Evolutionary conservation across 1,139 yeast genomes (phyloP).

Genomic region (Geotrichum carabidarum): DNA sequence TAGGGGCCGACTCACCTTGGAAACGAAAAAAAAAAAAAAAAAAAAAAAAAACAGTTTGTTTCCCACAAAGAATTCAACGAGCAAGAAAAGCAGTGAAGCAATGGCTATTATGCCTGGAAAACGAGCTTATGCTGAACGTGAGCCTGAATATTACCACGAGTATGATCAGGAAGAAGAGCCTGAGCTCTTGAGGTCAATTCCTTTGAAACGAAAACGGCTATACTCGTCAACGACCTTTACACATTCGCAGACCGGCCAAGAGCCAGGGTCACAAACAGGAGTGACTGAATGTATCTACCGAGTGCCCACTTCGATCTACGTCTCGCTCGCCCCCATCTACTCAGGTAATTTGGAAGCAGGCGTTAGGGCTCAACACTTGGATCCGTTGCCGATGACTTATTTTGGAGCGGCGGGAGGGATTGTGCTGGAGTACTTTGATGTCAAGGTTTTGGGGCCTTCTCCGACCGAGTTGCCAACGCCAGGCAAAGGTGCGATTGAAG

Average conservation of each 20-base stretch:
- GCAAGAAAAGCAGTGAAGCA: no score
- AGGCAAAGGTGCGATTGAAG: slow-evolving; percentile 38
- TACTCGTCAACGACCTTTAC: neutral
- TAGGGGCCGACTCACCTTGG: no score
- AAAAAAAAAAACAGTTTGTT: no score
- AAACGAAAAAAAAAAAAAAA: no score
- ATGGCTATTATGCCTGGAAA: no score
- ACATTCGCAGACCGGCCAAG: no score
- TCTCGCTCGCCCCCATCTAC: slow-evolving; percentile 81
- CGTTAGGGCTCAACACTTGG: slow-evolving; percentile 78
- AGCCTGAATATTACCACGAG: no score
- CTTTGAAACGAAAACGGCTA: slow-evolving; percentile 15
- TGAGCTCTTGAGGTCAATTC: slow-evolving; percentile 16
- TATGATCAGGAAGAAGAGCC: neutral
- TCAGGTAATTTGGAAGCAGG: slow-evolving; percentile 67
- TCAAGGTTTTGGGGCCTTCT: slow-evolving; percentile 42
- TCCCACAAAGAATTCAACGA: no score
- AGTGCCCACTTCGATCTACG: slow-evolving; percentile 61
- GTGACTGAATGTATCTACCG: slow-evolving; percentile 57
- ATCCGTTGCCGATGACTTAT: slow-evolving; percentile 82
- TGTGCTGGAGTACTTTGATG: slow-evolving; percentile 68
- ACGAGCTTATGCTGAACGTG: no score
- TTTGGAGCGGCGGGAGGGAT: slow-evolving; percentile 73
- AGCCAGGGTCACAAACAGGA: no score
- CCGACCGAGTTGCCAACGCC: no score